Conservation (phyloP, 805 yeast species). For the Candida succiphila region DNA sequence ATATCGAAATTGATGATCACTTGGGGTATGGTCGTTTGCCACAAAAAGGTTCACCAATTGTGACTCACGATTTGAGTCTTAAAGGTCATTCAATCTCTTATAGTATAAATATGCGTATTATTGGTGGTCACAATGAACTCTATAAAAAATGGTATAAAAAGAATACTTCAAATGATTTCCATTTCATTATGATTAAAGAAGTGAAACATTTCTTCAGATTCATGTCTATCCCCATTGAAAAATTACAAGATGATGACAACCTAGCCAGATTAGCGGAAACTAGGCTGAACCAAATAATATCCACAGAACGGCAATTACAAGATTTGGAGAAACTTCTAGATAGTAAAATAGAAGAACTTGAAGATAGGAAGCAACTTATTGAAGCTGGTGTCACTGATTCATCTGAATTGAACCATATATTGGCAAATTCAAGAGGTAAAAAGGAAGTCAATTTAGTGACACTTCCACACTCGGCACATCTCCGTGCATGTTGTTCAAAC, state of each 20-base stretch:
- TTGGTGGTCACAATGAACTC: constrained; percentile 30
- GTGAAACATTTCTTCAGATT: constrained; percentile 13
- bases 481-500: too few relatives aligned
- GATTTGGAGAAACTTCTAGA: constrained; percentile 3
- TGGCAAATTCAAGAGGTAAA: background rate
- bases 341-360: constrained; percentile 2
- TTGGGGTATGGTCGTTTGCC: constrained; percentile 47
- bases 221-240: constrained; percentile 2
- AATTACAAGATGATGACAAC: background rate
- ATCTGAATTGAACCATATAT: background rate
- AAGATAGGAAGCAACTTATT: constrained; percentile 3
- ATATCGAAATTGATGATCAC: constrained; percentile 22
- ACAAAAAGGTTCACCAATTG: constrained; percentile 42
- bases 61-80: constrained; percentile 34
- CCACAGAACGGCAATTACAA: constrained; percentile 6
- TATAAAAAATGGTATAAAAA: constrained; percentile 12
- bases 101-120: constrained; percentile 43
- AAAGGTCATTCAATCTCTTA: constrained; percentile 36
- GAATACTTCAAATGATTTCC: constrained; percentile 5
- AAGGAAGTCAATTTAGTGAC: background rate
- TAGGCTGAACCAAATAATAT: background rate
- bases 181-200: constrained; percentile 8
- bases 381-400: constrained; percentile 5
- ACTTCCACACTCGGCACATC: too few relatives aligned
- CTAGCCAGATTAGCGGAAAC: background rate